Percentiles rank a stretch among this genome's conserved stretches.
Conservation (phyloP, 257 asterid species). For the Penstemon barbatus region DNA sequence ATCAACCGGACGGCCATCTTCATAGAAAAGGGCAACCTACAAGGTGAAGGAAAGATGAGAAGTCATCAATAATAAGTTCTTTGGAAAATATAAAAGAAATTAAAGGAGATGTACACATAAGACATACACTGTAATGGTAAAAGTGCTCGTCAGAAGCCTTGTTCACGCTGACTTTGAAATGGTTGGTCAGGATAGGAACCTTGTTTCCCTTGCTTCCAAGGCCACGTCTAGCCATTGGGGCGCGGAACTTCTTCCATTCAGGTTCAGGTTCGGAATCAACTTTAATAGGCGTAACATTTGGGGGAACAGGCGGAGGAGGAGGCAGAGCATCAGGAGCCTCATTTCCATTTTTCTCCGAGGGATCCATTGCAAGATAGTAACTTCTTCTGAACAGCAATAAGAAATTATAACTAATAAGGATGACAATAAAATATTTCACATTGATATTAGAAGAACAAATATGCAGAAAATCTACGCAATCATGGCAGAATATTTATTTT, state of each 20-base stretch:
- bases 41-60: background rate
- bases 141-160: slow-evolving; percentile 68
- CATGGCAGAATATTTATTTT: too few relatives aligned
- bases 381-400: background rate
- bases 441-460: too few relatives aligned
- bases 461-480: too few relatives aligned
- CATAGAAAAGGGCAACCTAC: slow-evolving; percentile 88
- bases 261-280: slow-evolving; percentile 43
- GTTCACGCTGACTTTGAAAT: slow-evolving; percentile 72
- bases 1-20: slow-evolving; percentile 93
- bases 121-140: slow-evolving; percentile 86
- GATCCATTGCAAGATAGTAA: slow-evolving; percentile 36
- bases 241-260: slow-evolving; percentile 50
- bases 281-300: slow-evolving; percentile 58
- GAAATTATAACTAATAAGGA: background rate
- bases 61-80: background rate
- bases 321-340: slow-evolving; percentile 65
- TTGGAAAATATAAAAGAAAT: background rate
- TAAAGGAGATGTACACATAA: background rate
- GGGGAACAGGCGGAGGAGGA: slow-evolving; percentile 85
- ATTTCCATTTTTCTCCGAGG: slow-evolving; percentile 42
- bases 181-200: slow-evolving; percentile 75
- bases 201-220: slow-evolving; percentile 70
- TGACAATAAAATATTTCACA: background rate
- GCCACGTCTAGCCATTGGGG: slow-evolving; percentile 84